A percentile compares a stretch with the other conserved stretches of the same genome.
Conservation (phyloP, 2,329 filamentous ascomycete species). For the Curvularia hawaiiensis region DNA sequence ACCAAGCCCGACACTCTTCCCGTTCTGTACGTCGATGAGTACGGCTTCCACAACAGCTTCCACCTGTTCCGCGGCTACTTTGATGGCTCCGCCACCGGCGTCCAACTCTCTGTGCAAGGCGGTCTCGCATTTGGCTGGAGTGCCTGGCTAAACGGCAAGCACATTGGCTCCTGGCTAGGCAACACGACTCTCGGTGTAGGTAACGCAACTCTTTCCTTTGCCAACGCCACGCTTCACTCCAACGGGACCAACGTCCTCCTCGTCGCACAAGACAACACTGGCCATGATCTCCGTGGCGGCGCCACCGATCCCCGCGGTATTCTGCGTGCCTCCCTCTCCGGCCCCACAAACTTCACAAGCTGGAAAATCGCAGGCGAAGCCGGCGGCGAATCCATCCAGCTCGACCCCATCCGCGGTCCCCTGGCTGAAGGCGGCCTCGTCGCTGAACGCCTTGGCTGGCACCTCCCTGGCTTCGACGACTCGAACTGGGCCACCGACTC, state of each 20-base stretch:
- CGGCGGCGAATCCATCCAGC: slow-evolving; percentile 53
- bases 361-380: slow-evolving; percentile 66
- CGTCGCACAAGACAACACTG: slow-evolving; percentile 65
- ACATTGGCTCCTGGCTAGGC: slow-evolving; percentile 62
- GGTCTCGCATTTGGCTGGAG: slow-evolving; percentile 63
- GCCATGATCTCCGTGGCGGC: slow-evolving; percentile 60
- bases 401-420: slow-evolving; percentile 62
- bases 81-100: slow-evolving; percentile 46
- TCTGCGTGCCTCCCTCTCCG: slow-evolving; percentile 57
- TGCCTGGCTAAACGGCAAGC: slow-evolving; percentile 62
- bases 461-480: slow-evolving; percentile 62
- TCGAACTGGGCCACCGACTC: slow-evolving; percentile 49
- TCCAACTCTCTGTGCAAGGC: slow-evolving; percentile 59
- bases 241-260: slow-evolving; percentile 55
- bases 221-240: slow-evolving; percentile 53
- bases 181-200: slow-evolving; percentile 48
- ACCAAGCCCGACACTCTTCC: slow-evolving; percentile 47
- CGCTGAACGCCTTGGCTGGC: slow-evolving; percentile 63
- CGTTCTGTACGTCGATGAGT: slow-evolving; percentile 50
- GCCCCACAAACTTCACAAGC: slow-evolving; percentile 50
- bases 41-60: slow-evolving; percentile 50
- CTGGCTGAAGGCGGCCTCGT: slow-evolving; percentile 64
- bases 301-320: slow-evolving; percentile 60
- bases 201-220: slow-evolving; percentile 56
- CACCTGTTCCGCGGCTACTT: slow-evolving; percentile 52